A percentile compares a stretch with the other conserved stretches of the same genome.
phyloP scores from a whole-genome alignment of 2,329 filamentous ascomycete species.

The Sphaceloma murrayae region DNA sequence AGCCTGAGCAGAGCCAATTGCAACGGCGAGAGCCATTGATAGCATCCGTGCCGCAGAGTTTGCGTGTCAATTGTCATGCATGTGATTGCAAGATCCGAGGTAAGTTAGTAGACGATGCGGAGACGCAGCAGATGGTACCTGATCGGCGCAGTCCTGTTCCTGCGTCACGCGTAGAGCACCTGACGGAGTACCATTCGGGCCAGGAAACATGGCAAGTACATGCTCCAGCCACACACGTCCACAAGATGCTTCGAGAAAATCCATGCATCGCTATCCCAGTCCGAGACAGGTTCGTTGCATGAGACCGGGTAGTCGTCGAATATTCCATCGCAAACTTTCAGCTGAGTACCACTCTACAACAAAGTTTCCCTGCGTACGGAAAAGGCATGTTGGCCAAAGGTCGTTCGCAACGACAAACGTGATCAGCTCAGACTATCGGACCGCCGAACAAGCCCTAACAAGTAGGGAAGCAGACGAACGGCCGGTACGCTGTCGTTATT shows the following conservation, averaged over 20 bases:
- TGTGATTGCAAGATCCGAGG: neutral
- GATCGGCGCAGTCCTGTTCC: too few relatives aligned
- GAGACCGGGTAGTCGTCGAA: constrained; percentile 6
- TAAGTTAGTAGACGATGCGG: too few relatives aligned
- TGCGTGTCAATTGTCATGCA: neutral
- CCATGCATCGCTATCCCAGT: neutral
- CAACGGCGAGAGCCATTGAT: constrained; percentile 5
- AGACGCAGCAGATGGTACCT: too few relatives aligned
- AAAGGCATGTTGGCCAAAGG: too few relatives aligned
- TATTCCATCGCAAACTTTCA: neutral
- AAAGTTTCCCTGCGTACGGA: too few relatives aligned
- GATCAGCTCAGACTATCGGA: neutral
- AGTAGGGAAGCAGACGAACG: neutral
- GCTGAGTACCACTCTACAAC: too few relatives aligned
- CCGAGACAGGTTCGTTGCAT: constrained; percentile 10
- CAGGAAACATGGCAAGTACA: too few relatives aligned
- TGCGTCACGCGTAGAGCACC: too few relatives aligned
- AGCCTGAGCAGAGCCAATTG: neutral
- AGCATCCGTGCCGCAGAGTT: constrained; percentile 1
- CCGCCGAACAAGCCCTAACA: constrained; percentile 2
- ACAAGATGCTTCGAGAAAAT: too few relatives aligned
- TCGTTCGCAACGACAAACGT: neutral
- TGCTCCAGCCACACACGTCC: too few relatives aligned
- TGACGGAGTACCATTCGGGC: too few relatives aligned
- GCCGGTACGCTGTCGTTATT: neutral